phyloP scores from a whole-genome alignment of 331 rosid genomes.

The Quercus lobata region DNA sequence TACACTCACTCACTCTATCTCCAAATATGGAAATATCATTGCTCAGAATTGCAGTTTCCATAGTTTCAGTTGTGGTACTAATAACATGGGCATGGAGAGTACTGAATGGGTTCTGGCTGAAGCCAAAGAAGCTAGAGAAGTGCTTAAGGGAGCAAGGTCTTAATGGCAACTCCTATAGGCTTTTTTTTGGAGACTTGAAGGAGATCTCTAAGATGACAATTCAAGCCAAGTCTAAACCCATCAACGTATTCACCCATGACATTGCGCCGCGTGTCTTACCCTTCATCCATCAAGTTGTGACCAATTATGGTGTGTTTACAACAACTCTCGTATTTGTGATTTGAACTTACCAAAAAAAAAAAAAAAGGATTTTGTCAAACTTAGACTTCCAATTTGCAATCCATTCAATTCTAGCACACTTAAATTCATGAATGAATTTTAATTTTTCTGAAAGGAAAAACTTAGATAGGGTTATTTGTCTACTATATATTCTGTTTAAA shows the following conservation, averaged over 20 bases:
- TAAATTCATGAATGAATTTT: too few relatives aligned
- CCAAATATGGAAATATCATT: background rate
- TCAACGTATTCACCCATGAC: slow-evolving; percentile 23
- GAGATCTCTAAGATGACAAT: background rate
- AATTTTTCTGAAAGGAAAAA: too few relatives aligned
- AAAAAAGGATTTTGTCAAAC: too few relatives aligned
- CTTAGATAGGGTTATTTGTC: too few relatives aligned
- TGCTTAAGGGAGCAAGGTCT: slow-evolving; percentile 38
- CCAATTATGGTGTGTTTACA: slow-evolving; percentile 10
- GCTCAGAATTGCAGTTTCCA: background rate
- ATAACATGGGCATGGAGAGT: slow-evolving; percentile 5
- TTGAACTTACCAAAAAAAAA: background rate
- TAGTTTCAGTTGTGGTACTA: background rate
- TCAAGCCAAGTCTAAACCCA: slow-evolving; percentile 33
- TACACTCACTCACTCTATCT: too few relatives aligned
- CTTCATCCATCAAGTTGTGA: background rate
- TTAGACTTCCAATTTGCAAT: too few relatives aligned
- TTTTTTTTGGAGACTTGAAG: slow-evolving; percentile 32
- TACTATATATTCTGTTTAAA: too few relatives aligned
- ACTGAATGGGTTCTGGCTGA: slow-evolving; percentile 30
- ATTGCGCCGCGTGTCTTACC: slow-evolving; percentile 1
- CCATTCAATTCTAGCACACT: too few relatives aligned
- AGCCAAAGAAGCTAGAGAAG: slow-evolving; percentile 33
- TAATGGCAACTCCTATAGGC: slow-evolving; percentile 36
- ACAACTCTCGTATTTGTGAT: background rate